Evolutionary conservation across 2,329 filamentous ascomycete genomes (phyloP).

Genomic region (Pseudocercospora musae): DNA sequence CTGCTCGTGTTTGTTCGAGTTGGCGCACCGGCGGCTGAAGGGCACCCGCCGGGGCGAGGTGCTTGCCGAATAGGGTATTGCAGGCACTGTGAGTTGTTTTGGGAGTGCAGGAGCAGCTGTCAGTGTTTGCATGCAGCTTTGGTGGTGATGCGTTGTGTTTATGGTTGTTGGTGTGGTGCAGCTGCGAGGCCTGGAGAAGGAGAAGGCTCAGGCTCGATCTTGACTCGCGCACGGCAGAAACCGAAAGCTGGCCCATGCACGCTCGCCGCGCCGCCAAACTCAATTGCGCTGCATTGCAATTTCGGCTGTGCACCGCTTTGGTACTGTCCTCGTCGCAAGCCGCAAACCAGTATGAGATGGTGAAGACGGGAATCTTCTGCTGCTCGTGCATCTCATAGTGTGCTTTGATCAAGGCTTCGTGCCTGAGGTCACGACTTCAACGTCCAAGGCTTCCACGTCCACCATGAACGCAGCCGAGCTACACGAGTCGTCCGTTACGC

Average conservation of each 20-base stretch:
- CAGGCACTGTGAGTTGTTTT: background rate
- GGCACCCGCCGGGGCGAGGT: background rate
- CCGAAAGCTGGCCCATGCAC: background rate
- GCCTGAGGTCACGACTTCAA: background rate
- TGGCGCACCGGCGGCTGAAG: background rate
- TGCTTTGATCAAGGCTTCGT: background rate
- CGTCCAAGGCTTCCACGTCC: background rate
- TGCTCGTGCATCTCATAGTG: background rate
- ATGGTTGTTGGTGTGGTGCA: background rate
- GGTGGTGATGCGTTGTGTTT: background rate
- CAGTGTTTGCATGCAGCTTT: background rate
- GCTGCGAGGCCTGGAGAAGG: background rate
- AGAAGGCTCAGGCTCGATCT: conserved; percentile 1
- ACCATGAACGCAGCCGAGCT: background rate
- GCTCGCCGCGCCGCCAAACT: background rate
- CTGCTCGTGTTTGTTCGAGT: background rate
- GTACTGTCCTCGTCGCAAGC: background rate
- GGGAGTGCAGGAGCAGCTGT: background rate
- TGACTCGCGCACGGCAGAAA: background rate
- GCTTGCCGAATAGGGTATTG: background rate
- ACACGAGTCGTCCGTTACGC: background rate
- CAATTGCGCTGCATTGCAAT: background rate
- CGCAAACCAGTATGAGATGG: too few relatives aligned
- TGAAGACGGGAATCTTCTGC: background rate
- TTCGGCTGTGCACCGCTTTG: background rate